phyloP scores from a whole-genome alignment of 2,329 filamentous ascomycete genomes.

The Raffaelea albimanens region DNA sequence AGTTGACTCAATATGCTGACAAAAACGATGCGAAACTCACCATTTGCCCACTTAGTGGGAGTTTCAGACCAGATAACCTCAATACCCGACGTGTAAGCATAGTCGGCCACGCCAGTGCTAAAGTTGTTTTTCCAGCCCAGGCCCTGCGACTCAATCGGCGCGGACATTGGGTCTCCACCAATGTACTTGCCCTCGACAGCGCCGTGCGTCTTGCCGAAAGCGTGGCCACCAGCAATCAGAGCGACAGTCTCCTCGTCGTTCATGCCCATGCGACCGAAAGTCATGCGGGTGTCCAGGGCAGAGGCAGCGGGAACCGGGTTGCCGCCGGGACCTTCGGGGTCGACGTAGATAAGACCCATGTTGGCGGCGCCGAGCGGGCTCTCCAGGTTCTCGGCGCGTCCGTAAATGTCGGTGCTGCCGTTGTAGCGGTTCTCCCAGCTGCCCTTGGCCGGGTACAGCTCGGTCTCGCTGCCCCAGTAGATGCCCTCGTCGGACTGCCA shows the following conservation, averaged over 20 bases:
- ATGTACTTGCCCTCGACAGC: conserved; percentile 57
- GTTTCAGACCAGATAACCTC: conserved; percentile 73
- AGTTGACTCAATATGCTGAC: too few relatives aligned
- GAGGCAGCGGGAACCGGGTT: conserved; percentile 61
- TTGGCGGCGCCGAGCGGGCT: conserved; percentile 57
- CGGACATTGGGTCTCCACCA: conserved; percentile 59
- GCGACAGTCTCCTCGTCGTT: conserved; percentile 73
- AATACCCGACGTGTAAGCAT: conserved; percentile 66
- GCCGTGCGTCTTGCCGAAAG: conserved; percentile 72
- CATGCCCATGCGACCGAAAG: conserved; percentile 74
- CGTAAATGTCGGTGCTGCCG: conserved; percentile 32
- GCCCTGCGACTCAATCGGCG: conserved; percentile 55
- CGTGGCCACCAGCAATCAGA: conserved; percentile 66
- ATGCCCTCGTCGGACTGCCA: conserved; percentile 67
- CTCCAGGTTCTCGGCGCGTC: conserved; percentile 52
- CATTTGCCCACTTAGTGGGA: conserved; percentile 67
- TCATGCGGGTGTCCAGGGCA: conserved; percentile 61
- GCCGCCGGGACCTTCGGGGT: conserved; percentile 67
- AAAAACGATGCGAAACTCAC: neutral
- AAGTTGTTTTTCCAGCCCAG: conserved; percentile 62
- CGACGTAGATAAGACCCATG: conserved; percentile 74
- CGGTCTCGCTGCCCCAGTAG: conserved; percentile 68
- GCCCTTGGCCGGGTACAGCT: conserved; percentile 46
- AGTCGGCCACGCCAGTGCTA: conserved; percentile 55
- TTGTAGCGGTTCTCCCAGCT: conserved; percentile 58